Percentiles rank a stretch among this genome's conserved stretches.
phyloP scores from a whole-genome alignment of 345 rosid species.

The Fremontodendron californicum region DNA sequence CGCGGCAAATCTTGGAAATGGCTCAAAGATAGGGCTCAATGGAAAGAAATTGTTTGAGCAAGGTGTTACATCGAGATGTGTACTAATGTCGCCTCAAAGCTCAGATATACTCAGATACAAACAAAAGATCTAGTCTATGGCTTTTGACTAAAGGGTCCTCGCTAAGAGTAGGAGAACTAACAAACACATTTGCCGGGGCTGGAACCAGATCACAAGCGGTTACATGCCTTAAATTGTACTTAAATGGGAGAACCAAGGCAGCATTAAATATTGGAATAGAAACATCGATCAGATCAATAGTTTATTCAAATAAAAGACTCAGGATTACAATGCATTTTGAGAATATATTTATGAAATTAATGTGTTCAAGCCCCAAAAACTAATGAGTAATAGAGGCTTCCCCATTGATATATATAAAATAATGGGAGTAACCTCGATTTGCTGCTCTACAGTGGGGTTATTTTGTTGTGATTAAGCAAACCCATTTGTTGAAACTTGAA shows the following conservation, averaged over 20 bases:
- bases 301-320: conserved; percentile 25
- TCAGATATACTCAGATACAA: conserved; percentile 21
- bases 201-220: conserved; percentile 13
- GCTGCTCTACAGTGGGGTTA: conserved; percentile 14
- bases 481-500: conserved; percentile 68
- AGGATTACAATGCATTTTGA: conserved; percentile 29
- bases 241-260: conserved; percentile 15
- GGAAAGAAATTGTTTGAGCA: conserved; percentile 21
- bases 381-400: conserved; percentile 54
- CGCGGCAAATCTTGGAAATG: conserved; percentile 28
- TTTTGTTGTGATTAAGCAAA: conserved; percentile 27
- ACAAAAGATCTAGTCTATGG: conserved; percentile 40
- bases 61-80: conserved; percentile 46
- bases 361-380: conserved; percentile 44
- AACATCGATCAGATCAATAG: conserved; percentile 38
- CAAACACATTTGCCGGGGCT: conserved; percentile 2
- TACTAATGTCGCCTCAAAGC: conserved; percentile 15
- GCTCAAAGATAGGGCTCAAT: conserved; percentile 31
- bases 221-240: background rate
- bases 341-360: conserved; percentile 45
- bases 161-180: background rate
- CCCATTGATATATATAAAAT: conserved; percentile 42
- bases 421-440: conserved; percentile 29
- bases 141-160: conserved; percentile 35
- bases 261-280: conserved; percentile 34